Evolutionary conservation across 768 basidiomycete species (phyloP).

Genomic region (Tricholoma sp.): DNA sequence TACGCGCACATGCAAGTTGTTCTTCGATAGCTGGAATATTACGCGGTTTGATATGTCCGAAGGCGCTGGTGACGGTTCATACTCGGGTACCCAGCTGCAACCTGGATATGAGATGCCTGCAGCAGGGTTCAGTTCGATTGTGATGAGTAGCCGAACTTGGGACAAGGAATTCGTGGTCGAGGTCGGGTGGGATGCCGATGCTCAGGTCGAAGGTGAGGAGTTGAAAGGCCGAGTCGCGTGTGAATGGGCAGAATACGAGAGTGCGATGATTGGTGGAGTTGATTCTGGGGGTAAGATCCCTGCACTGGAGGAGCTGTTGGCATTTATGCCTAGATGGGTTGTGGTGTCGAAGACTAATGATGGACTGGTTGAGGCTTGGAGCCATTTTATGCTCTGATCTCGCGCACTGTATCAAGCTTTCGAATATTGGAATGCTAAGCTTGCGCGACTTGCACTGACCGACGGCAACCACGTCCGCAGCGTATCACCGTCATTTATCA

Average conservation of each 20-base stretch:
- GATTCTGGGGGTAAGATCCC: constrained; percentile 26
- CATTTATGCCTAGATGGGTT: constrained; percentile 65
- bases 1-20: constrained; percentile 55
- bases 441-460: too few species aligned
- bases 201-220: too few species aligned
- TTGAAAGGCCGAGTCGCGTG: constrained; percentile 37
- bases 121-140: constrained; percentile 30
- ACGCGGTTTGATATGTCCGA: background rate
- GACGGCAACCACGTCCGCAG: too few species aligned
- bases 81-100: constrained; percentile 16
- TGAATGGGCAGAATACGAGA: constrained; percentile 50
- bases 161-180: constrained; percentile 32
- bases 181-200: background rate
- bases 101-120: constrained; percentile 4
- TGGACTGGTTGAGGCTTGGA: constrained; percentile 56
- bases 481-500: too few species aligned
- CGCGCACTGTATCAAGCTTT: too few species aligned
- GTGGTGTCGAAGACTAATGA: constrained; percentile 50
- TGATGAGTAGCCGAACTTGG: constrained; percentile 54
- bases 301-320: constrained; percentile 61
- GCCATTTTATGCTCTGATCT: constrained; percentile 22
- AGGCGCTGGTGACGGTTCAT: background rate
- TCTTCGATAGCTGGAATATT: constrained; percentile 35
- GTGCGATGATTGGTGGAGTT: constrained; percentile 33
- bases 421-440: too few species aligned